Conservation (phyloP, 2,329 filamentous ascomycete species). For the Neurospora sp. region DNA sequence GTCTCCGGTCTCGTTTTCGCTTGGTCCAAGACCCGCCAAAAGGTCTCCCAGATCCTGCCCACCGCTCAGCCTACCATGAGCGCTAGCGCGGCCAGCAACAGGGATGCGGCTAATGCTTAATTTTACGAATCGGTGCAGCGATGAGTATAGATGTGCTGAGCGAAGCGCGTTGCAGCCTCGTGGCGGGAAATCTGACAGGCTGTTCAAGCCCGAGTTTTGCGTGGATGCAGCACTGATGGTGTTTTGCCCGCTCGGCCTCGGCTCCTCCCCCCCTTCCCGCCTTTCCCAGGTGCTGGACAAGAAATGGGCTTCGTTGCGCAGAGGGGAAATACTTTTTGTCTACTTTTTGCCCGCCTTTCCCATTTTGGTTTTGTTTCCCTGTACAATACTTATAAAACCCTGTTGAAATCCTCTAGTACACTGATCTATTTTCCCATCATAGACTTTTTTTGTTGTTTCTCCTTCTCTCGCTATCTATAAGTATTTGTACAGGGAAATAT, state of each 20-base stretch:
- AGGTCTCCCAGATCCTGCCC: constrained; percentile 49
- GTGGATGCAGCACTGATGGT: background rate
- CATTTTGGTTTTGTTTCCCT: background rate
- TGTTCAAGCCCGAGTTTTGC: background rate
- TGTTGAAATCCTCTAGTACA: background rate
- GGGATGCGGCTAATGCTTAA: constrained; percentile 70
- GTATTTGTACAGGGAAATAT: background rate
- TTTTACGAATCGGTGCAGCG: background rate
- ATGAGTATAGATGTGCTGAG: background rate
- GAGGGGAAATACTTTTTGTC: background rate
- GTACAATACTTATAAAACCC: background rate
- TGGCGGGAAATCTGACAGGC: background rate
- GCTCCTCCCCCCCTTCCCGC: background rate
- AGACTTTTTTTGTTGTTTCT: background rate
- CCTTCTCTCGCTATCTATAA: background rate
- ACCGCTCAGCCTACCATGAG: constrained; percentile 67
- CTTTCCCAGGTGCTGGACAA: background rate
- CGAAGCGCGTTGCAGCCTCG: constrained; percentile 1
- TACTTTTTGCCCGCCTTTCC: background rate
- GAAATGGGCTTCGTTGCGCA: background rate
- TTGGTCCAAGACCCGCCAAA: constrained; percentile 75
- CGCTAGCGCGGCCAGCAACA: constrained; percentile 83
- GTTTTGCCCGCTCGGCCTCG: background rate
- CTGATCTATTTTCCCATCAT: background rate
- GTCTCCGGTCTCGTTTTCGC: constrained; percentile 87